A percentile compares a stretch with the other conserved stretches of the same genome.
Conservation (phyloP, 768 basidiomycete species). For the Amanita inopinata region DNA sequence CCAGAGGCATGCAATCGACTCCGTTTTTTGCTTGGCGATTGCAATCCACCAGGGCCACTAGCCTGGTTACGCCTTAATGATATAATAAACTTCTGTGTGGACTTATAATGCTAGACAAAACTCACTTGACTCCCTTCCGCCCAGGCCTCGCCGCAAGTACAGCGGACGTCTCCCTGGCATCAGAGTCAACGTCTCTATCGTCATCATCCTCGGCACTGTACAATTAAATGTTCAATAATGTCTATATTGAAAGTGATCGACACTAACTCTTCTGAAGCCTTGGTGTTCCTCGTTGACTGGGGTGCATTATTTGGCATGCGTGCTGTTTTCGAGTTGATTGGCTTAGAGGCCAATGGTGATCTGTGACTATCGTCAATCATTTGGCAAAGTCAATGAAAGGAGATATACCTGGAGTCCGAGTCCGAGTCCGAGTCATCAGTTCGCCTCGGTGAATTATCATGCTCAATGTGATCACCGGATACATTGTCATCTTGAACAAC, state of each 20-base stretch:
- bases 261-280: slow-evolving; percentile 3
- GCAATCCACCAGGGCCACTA: background rate
- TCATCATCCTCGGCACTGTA: background rate
- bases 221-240: background rate
- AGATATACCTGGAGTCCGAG: no score
- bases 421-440: no score
- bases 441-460: no score
- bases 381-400: no score
- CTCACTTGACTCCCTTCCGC: slow-evolving; percentile 6
- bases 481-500: background rate
- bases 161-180: background rate
- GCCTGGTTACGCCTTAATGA: slow-evolving; percentile 5
- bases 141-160: no score
- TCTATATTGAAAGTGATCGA: background rate
- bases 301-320: no score
- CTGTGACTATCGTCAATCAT: no score
- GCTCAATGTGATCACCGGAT: no score
- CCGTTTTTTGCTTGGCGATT: slow-evolving; percentile 4
- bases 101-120: background rate
- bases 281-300: no score
- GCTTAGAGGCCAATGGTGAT: no score
- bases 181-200: background rate
- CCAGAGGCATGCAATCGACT: background rate
- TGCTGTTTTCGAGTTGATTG: no score
- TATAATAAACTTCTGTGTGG: background rate